Percentiles rank a stretch among this genome's conserved stretches.
These are phyloP conservation scores for Podospora anserina DNA, from an alignment of 495 filamentous ascomycete genomes.

Conservation along the genomic window DNA sequence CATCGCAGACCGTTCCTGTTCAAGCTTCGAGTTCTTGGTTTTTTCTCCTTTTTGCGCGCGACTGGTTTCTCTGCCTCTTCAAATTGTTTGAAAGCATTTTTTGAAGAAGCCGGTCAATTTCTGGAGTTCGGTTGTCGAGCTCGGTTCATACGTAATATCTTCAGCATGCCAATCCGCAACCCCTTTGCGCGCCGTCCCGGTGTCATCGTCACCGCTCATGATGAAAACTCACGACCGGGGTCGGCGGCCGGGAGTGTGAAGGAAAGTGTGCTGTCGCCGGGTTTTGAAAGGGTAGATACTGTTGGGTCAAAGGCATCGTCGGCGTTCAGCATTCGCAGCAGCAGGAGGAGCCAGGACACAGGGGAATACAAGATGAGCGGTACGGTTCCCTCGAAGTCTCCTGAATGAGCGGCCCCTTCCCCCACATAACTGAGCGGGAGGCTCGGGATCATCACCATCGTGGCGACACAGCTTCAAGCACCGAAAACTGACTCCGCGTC, in stretches of 20 bases:
- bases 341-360: conserved; percentile 53
- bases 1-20: conserved; percentile 2
- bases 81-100: neutral
- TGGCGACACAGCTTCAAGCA: neutral
- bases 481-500: neutral
- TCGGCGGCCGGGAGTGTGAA: conserved; percentile 25
- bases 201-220: conserved; percentile 38
- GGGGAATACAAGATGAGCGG: conserved; percentile 81
- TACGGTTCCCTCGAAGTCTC: conserved; percentile 38
- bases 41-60: neutral
- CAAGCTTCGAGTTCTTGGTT: neutral
- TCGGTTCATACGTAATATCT: neutral
- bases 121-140: neutral
- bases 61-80: neutral
- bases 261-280: conserved; percentile 27
- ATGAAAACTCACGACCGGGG: conserved; percentile 54
- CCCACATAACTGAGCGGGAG: neutral
- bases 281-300: conserved; percentile 55
- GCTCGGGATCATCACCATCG: neutral
- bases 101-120: neutral
- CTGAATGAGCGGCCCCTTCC: neutral
- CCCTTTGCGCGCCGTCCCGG: conserved; percentile 62
- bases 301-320: conserved; percentile 55
- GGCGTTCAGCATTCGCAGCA: conserved; percentile 60
- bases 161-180: conserved; percentile 73